A percentile compares a stretch with the other conserved stretches of the same genome.
These are phyloP conservation scores for Thalassiosira livingstoniorum DNA, from an alignment of 352 stramenopile genomes.

Conservation along the genomic window DNA sequence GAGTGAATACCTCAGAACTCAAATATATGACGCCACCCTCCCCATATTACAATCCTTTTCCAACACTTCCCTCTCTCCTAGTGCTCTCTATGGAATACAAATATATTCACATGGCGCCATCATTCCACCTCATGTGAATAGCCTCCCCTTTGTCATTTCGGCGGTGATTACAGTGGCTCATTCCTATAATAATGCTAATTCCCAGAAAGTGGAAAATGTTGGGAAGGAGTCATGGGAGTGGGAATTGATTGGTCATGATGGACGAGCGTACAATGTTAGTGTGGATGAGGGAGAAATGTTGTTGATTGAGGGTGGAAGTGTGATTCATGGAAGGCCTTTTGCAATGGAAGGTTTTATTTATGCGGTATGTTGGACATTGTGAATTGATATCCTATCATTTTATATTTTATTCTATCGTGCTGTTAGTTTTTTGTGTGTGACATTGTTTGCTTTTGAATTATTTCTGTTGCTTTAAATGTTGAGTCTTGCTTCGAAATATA, in stretches of 20 bases:
- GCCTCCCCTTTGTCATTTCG: conserved; percentile 75
- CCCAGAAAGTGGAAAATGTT: too few relatives aligned
- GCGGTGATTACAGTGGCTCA: conserved; percentile 86
- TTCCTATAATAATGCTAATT: too few relatives aligned
- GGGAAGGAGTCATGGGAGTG: conserved; percentile 64
- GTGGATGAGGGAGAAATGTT: conserved; percentile 88
- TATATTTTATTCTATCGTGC: not conserved
- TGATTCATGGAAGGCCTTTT: conserved; percentile 78
- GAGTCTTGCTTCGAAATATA: not conserved
- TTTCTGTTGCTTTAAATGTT: not conserved
- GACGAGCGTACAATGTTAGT: conserved; percentile 83
- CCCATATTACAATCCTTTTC: conserved; percentile 82
- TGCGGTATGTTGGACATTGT: conserved; percentile 30
- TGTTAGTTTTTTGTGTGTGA: not conserved
- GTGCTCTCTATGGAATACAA: conserved; percentile 75
- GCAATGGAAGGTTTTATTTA: conserved; percentile 71
- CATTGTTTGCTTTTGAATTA: not conserved
- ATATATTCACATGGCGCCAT: conserved; percentile 68
- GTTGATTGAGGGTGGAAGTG: conserved; percentile 82
- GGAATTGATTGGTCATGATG: conserved; percentile 85
- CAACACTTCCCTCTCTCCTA: conserved; percentile 61
- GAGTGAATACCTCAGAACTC: conserved; percentile 49
- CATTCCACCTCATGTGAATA: conserved; percentile 82
- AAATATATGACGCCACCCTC: conserved; percentile 71
- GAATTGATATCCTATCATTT: conserved; percentile 10